Evolutionary conservation across 805 yeast species (phyloP).

Genomic region (Ogataea methanolica): DNA sequence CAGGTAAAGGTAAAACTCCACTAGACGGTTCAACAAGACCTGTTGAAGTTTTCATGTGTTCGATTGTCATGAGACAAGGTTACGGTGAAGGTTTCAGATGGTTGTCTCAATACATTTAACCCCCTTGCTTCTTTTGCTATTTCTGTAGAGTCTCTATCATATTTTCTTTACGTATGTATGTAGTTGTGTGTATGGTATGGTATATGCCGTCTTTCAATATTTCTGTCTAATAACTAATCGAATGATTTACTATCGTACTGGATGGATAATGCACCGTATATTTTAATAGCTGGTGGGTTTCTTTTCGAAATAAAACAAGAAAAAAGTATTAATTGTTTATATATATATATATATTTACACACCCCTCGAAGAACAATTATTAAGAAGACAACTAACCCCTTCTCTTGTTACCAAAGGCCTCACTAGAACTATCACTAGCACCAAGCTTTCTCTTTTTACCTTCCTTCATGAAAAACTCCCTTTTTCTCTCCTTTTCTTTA

Average conservation of each 20-base stretch:
- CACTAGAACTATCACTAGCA: conserved; percentile 19
- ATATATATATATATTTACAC: neutral
- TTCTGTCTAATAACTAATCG: too few relatives aligned
- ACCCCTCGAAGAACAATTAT: neutral
- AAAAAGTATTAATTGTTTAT: neutral
- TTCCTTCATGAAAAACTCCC: conserved; percentile 73
- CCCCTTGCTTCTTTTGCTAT: neutral
- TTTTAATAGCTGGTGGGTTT: too few relatives aligned
- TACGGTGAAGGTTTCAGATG: conserved; percentile 98
- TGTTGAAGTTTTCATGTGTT: conserved; percentile 94
- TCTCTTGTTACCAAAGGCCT: conserved; percentile 26
- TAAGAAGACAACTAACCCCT: conserved; percentile 5
- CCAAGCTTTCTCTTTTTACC: conserved; percentile 57
- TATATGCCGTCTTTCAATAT: too few relatives aligned
- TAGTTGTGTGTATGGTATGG: too few relatives aligned
- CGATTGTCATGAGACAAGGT: conserved; percentile 98
- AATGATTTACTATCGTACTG: too few relatives aligned
- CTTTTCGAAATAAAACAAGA: too few relatives aligned
- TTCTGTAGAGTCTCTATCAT: neutral
- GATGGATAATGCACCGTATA: too few relatives aligned
- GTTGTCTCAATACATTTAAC: conserved; percentile 90
- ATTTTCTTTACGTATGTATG: neutral
- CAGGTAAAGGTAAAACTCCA: conserved; percentile 79
- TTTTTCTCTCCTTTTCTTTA: conserved; percentile 79
- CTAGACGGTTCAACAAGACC: conserved; percentile 66